phyloP scores from a whole-genome alignment of 768 basidiomycete genomes.

The Termitomyces sp. region DNA sequence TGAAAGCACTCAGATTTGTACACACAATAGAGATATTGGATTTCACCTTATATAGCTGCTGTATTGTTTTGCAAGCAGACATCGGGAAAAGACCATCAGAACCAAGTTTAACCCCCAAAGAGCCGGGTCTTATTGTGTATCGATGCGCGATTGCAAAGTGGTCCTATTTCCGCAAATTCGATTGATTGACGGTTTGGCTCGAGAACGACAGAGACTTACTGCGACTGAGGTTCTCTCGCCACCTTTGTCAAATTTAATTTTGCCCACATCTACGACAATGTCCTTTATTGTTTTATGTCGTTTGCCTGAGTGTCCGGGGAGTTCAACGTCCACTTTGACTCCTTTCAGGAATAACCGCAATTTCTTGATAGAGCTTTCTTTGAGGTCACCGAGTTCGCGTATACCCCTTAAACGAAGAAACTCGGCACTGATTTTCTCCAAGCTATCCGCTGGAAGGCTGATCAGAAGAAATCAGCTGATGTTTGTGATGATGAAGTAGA shows the following conservation, averaged over 20 bases:
- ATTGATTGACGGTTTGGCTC: background rate
- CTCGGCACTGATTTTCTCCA: slow-evolving; percentile 22
- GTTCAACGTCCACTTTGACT: slow-evolving; percentile 24
- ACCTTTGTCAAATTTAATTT: slow-evolving; percentile 23
- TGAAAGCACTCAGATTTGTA: slow-evolving; percentile 6
- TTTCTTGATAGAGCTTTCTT: slow-evolving; percentile 13
- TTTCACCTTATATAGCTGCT: slow-evolving; percentile 29
- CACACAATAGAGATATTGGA: background rate
- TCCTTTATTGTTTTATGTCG: slow-evolving; percentile 25
- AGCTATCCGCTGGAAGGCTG: slow-evolving; percentile 22
- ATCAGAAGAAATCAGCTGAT: background rate
- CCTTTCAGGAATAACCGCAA: slow-evolving; percentile 26
- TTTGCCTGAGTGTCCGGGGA: slow-evolving; percentile 20
- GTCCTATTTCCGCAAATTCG: slow-evolving; percentile 15
- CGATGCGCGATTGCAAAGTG: slow-evolving; percentile 25
- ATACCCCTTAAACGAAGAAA: slow-evolving; percentile 15
- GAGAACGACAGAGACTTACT: slow-evolving; percentile 14
- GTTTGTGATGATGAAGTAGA: background rate
- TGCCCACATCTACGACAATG: slow-evolving; percentile 24
- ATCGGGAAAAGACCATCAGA: slow-evolving; percentile 28
- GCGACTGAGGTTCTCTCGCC: slow-evolving; percentile 24
- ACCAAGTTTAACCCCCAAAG: slow-evolving; percentile 27
- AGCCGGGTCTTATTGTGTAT: slow-evolving; percentile 17
- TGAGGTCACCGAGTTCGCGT: slow-evolving; percentile 17
- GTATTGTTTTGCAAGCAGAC: slow-evolving; percentile 21